Evolutionary conservation across 768 basidiomycete genomes (phyloP).

Genomic region (Lactarius pseudohatsudake): DNA sequence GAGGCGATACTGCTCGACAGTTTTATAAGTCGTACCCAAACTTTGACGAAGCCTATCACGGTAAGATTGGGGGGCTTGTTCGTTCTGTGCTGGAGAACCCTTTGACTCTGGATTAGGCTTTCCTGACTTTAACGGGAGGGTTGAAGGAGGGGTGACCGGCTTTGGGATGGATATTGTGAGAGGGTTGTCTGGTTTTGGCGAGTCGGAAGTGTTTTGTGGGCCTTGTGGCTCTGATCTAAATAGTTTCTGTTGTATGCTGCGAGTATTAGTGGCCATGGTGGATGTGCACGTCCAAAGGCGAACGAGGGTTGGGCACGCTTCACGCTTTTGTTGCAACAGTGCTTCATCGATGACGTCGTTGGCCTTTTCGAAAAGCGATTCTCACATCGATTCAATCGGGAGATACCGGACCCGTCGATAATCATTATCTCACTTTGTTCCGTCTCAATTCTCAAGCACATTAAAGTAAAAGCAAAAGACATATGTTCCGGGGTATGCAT

Average conservation of each 20-base stretch:
- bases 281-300: constrained; percentile 15
- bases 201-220: constrained; percentile 31
- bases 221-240: constrained; percentile 19
- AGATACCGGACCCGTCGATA: not conserved
- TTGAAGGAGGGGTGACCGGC: constrained; percentile 41
- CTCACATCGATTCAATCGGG: not conserved
- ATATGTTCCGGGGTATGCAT: constrained; percentile 22
- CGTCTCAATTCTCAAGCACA: not conserved
- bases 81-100: constrained; percentile 23
- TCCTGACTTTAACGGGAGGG: constrained; percentile 19
- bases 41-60: constrained; percentile 63
- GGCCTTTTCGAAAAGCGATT: not conserved
- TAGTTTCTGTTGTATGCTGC: constrained; percentile 56
- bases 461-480: not conserved
- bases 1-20: constrained; percentile 83
- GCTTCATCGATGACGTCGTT: constrained; percentile 21
- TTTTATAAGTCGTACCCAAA: constrained; percentile 72
- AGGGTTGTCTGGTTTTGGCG: constrained; percentile 18
- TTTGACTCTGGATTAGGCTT: constrained; percentile 10
- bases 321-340: not conserved
- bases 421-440: not conserved
- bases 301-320: not conserved
- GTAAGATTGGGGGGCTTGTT: constrained; percentile 41
- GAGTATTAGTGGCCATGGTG: constrained; percentile 44
- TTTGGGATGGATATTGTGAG: constrained; percentile 77